Evolutionary conservation across 768 basidiomycete genomes (phyloP), one percentile per base, ranked within the genome.

Genomic region (Boletus barrowsii): DNA sequence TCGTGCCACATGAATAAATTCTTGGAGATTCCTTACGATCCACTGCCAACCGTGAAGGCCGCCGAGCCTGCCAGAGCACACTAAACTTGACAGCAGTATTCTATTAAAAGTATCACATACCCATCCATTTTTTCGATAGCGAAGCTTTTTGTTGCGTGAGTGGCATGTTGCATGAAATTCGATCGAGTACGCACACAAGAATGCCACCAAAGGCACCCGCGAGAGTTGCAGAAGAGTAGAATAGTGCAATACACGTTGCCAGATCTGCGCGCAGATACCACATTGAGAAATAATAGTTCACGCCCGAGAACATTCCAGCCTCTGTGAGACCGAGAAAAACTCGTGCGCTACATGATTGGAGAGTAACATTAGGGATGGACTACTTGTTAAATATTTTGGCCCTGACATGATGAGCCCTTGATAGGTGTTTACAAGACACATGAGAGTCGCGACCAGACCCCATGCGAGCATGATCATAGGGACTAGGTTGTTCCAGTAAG

Each of bases 261-360:
- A 83, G 77, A 60, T 87, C 83, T 48, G 71, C 68, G 33, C 79
- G 73, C 11, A 81, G 76, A 62, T 88, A 82, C 83, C 84, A 86
- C 48, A 81, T 65, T 9, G 80, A 80, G 40, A 83, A 67, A 35
- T 72, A 75, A 52, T 75, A 79, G 2, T 68, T 71, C 50, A 76
- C 64, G 0, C 73, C 73, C 0, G 76, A 71, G 50, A 73, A 68
- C 17, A 78, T 54, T 37, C 81, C 80, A 35, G 73, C 76, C 59
- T 80, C 80, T 35, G 77, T 66, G 29, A 79, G 56, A 43, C 79
- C 80, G 18, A 81, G 72, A 56, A 80, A 73, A 37, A 75, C 14
- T 20, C 77, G 68, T 18, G 68, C 65, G 22, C 74, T 78, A 50
- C 10, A 39, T 14, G 9, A n/a, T 17, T 2, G 29, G 8, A 43